Percentiles rank a stretch among this genome's conserved stretches.
Evolutionary conservation across 192 early-diverging fungal genomes (phyloP).

Genomic region (Gigaspora rosea): DNA sequence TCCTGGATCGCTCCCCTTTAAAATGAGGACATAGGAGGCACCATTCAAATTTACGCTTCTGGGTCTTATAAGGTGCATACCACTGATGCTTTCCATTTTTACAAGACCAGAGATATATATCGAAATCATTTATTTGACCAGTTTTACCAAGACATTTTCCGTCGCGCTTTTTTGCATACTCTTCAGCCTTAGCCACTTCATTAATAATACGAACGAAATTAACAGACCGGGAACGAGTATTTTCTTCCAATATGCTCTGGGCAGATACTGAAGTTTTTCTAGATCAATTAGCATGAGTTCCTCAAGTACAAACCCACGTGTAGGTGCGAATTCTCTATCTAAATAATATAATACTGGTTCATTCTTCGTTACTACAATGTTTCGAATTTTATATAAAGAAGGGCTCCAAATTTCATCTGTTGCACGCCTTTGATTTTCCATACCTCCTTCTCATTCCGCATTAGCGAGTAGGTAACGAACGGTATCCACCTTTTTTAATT

Average conservation of each 20-base stretch:
- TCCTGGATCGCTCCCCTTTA: background rate
- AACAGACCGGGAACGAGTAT: background rate
- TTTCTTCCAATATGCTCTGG: slow-evolving; percentile 24
- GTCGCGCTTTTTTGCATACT: background rate
- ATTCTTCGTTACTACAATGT: slow-evolving; percentile 8
- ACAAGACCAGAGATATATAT: slow-evolving; percentile 10
- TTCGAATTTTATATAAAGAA: background rate
- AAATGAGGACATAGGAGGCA: background rate
- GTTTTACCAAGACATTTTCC: background rate
- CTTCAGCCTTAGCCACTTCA: background rate
- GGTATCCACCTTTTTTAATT: background rate
- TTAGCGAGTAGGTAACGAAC: slow-evolving; percentile 2
- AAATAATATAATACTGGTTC: slow-evolving; percentile 4
- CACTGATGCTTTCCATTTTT: slow-evolving; percentile 9
- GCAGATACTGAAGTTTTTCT: background rate
- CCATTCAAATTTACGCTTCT: slow-evolving; percentile 17
- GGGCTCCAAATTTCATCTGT: background rate
- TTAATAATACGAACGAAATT: slow-evolving; percentile 17
- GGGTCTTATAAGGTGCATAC: slow-evolving; percentile 12
- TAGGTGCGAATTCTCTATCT: background rate
- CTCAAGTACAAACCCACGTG: background rate
- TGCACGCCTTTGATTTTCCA: slow-evolving; percentile 1
- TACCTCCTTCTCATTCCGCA: slow-evolving; percentile 3
- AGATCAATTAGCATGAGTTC: background rate
- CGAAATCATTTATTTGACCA: background rate